These are phyloP conservation scores for Alternaria triticimaculans DNA, from an alignment of 2,329 filamentous ascomycete genomes.

Conservation along the genomic window DNA sequence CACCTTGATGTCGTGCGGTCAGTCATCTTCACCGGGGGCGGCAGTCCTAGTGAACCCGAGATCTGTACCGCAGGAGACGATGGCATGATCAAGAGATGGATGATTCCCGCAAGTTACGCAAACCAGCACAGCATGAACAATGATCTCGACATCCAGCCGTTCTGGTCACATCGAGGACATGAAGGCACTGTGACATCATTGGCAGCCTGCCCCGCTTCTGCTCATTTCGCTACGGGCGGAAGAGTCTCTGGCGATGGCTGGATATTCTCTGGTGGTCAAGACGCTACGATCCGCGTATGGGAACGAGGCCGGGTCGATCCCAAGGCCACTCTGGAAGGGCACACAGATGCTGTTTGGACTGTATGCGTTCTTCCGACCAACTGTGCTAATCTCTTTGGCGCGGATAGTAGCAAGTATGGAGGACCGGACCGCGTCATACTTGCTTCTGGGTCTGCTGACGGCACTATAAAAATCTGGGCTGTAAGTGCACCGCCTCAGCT, in stretches of 20 bases:
- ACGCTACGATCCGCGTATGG: constrained; percentile 93
- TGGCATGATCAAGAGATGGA: constrained; percentile 95
- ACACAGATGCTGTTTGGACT: constrained; percentile 95
- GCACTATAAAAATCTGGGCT: constrained; percentile 91
- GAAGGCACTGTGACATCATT: constrained; percentile 87
- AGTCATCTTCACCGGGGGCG: constrained; percentile 95
- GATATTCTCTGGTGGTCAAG: constrained; percentile 98
- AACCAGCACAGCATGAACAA: constrained; percentile 66
- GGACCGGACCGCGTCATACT: constrained; percentile 85
- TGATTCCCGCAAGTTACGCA: constrained; percentile 83
- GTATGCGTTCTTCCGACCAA: constrained; percentile 90
- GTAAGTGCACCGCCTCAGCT: constrained; percentile 89
- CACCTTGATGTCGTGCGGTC: constrained; percentile 93
- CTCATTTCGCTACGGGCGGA: constrained; percentile 87
- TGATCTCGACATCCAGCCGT: constrained; percentile 89
- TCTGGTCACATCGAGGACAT: constrained; percentile 95
- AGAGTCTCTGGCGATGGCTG: constrained; percentile 91
- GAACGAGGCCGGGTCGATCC: constrained; percentile 93
- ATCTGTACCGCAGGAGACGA: constrained; percentile 97
- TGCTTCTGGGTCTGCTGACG: constrained; percentile 91
- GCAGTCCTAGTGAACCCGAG: constrained; percentile 93
- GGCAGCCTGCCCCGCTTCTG: constrained; percentile 84
- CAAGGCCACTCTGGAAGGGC: constrained; percentile 91
- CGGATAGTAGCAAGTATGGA: constrained; percentile 73
- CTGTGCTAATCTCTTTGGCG: constrained; percentile 78